Conservation (phyloP, 179 eudicot species). For the Heliamphora ciliata region DNA sequence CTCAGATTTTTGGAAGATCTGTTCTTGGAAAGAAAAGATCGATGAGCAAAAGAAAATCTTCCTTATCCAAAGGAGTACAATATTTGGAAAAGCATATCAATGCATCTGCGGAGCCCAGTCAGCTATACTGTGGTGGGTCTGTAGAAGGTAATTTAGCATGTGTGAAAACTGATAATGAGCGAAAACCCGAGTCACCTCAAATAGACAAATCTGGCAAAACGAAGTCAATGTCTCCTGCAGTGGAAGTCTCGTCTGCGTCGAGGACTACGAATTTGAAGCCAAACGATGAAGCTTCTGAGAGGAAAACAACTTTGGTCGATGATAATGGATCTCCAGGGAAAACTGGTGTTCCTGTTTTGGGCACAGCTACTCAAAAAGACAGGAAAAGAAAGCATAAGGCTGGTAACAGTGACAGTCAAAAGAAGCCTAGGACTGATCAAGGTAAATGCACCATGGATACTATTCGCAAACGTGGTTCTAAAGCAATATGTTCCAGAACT, state of each 20-base stretch:
- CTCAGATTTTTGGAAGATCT: conserved; percentile 42
- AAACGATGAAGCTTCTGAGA: conserved; percentile 34
- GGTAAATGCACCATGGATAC: conserved; percentile 27
- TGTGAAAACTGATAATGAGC: conserved; percentile 30
- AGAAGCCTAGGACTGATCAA: conserved; percentile 35
- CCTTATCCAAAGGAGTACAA: conserved; percentile 21
- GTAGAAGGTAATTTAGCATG: conserved; percentile 32
- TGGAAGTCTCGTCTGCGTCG: conserved; percentile 22
- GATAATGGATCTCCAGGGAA: conserved; percentile 26
- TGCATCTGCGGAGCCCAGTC: conserved; percentile 34
- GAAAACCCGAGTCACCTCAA: conserved; percentile 28
- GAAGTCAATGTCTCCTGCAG: conserved; percentile 25
- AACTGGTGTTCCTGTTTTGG: conserved; percentile 19
- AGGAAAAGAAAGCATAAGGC: conserved; percentile 53
- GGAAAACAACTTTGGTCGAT: conserved; percentile 24
- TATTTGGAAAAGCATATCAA: conserved; percentile 26
- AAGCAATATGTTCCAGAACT: conserved; percentile 26
- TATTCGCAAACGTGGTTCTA: conserved; percentile 27
- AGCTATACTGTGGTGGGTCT: conserved; percentile 33
- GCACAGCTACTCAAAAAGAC: conserved; percentile 19
- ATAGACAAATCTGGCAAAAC: conserved; percentile 24
- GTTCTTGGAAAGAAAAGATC: conserved; percentile 60
- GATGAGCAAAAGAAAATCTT: conserved; percentile 48
- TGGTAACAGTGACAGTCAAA: conserved; percentile 27
- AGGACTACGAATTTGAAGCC: conserved; percentile 27